Conservation (phyloP, 495 filamentous ascomycete species). For the Filosporella fistucella region DNA sequence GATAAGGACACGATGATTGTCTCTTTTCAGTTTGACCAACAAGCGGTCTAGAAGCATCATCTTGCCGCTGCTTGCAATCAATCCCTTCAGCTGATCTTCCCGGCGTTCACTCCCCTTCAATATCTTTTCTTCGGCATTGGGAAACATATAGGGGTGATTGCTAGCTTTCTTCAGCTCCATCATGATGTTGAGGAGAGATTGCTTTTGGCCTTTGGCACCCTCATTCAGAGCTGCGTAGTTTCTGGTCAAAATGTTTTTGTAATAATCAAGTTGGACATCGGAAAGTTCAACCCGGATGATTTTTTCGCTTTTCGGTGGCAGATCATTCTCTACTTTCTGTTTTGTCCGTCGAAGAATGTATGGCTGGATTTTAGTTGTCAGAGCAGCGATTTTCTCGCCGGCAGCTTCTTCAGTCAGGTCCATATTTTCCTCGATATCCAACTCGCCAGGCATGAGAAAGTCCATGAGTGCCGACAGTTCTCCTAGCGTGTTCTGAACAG, state of each 20-base stretch:
- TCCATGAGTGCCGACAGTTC: conserved; percentile 91
- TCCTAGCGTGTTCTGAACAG: conserved; percentile 92
- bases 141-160: conserved; percentile 98
- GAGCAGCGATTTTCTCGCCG: conserved; percentile 49
- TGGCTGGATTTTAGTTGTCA: conserved; percentile 56
- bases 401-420: conserved; percentile 71
- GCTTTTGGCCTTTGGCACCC: conserved; percentile 81
- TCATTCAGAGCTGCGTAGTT: conserved; percentile 95
- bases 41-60: conserved; percentile 98
- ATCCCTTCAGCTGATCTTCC: conserved; percentile 81
- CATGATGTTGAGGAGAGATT: conserved; percentile 96
- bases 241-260: conserved; percentile 95
- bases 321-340: conserved; percentile 90
- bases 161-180: conserved; percentile 99
- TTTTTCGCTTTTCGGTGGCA: conserved; percentile 96
- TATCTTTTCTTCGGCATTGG: conserved; percentile 83
- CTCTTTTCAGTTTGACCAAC: conserved; percentile 81
- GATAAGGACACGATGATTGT: conserved; percentile 92
- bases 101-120: conserved; percentile 69
- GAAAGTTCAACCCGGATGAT: conserved; percentile 96
- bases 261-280: conserved; percentile 94
- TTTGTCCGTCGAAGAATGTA: conserved; percentile 97
- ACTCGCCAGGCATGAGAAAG: conserved; percentile 87
- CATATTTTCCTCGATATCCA: conserved; percentile 84
- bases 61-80: conserved; percentile 96